Conservation (phyloP, 495 filamentous ascomycete species). For the Podospora pseudocomata region DNA sequence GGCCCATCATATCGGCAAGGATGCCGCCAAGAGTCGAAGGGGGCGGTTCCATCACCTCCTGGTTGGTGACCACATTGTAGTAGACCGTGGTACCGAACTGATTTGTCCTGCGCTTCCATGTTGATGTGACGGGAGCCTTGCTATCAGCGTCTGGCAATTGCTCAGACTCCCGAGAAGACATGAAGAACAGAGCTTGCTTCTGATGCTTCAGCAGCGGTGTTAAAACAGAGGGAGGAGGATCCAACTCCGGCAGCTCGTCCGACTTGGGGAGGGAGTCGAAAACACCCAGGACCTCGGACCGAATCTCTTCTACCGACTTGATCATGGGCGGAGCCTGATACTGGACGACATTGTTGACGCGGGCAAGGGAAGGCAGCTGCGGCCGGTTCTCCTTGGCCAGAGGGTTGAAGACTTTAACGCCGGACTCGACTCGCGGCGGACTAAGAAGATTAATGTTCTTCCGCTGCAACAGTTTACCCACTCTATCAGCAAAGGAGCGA, state of each 20-base stretch:
- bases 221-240: constrained; percentile 55
- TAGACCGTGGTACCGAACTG: constrained; percentile 58
- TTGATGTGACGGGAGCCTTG: constrained; percentile 59
- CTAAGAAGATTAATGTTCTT: constrained; percentile 61
- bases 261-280: constrained; percentile 75
- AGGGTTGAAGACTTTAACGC: constrained; percentile 66
- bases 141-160: constrained; percentile 24
- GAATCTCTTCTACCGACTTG: constrained; percentile 77
- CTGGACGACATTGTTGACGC: constrained; percentile 15
- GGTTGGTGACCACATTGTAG: constrained; percentile 79
- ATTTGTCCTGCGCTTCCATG: constrained; percentile 61
- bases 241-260: constrained; percentile 73
- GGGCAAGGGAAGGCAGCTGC: constrained; percentile 24
- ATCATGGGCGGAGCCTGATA: constrained; percentile 28
- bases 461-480: constrained; percentile 64
- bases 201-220: constrained; percentile 82
- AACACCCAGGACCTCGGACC: constrained; percentile 76
- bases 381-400: constrained; percentile 45
- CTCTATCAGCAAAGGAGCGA: constrained; percentile 54
- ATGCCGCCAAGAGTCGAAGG: constrained; percentile 77
- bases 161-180: constrained; percentile 73
- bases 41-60: constrained; percentile 60
- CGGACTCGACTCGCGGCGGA: constrained; percentile 60
- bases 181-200: constrained; percentile 85
- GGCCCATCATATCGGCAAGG: constrained; percentile 95